Base-by-base conservation (phyloP, 1,284 basidiomycete genomes). In the Heterobasidion occidentale region DNA sequence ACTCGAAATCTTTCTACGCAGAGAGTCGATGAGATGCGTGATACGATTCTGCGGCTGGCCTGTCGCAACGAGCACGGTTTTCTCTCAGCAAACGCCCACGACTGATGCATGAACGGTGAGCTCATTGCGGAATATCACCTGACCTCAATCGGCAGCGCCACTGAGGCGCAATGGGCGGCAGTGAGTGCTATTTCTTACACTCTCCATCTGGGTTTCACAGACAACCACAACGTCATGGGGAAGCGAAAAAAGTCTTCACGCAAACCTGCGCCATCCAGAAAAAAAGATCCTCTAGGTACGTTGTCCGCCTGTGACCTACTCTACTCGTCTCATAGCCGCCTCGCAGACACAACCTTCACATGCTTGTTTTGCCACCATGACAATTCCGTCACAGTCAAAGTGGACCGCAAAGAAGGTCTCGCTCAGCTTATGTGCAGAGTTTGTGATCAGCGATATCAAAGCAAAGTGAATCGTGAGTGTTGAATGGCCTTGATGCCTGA, bases 331-430 rank as follows among this genome's bases (percentile, higher is more conserved):
- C 53, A 57, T 50, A 53, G 8, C 58, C 47, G 15, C 58, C 44
- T 53, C 55, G 48, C 68, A 91, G 89, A 90, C 61, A 86, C 84
- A 7, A 76, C 82, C 48, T 91, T 91, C 67, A 89, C 88, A 35
- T 91, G 88, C 69, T 74, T 94, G n/a, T 94, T 93, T 70, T 94
- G 92, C 71, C 86, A 94, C 72, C 92, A 94, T 68, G 89, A 94
- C 67, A 90, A 89, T 66, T 89, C 92, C 19, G 91, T 94, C 55
- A 89, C 85, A 11, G 91, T 94, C 55, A 83, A 90, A 68, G 78
- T 94, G 63, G 88, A 92, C 74, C 80, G 84, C 65, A 92, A 91
- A 68, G 90, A 91, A 65, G 87, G 88, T 2, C 73, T 92, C 34
- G 90, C 86, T 9, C 80, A 88, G 62, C 76, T 92, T 33, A 80